Evolutionary conservation across 345 rosid species (phyloP), one percentile per base, ranked within the genome.

Genomic region (Gossypium australe): DNA sequence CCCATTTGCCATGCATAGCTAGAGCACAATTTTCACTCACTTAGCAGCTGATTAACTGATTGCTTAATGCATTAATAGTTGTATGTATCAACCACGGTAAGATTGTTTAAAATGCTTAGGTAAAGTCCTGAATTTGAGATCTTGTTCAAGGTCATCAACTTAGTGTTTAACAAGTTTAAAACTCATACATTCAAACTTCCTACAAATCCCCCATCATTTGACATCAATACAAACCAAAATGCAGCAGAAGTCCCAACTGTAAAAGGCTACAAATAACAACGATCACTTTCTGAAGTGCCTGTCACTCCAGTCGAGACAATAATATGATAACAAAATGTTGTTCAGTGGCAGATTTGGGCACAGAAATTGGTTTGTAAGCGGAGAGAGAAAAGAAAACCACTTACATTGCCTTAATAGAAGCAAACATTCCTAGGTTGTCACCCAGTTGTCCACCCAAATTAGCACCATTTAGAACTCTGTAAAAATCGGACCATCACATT

Each of bases 391-490:
- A 75, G 52, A 62, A 75, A 43, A 70, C 62, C 53, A 73, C 94
- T 88, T 87, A 96, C 99, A 96, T 88, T 78, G 84, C 71, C 78
- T 63, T 84, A 78, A 96, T 93, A 44, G 98, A 90, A 82, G 89
- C 48, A 80, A 96, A 93, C 65, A 57, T 64, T 48, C 80, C 82
- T 77, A 96, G 88, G 86, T 59, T 77, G 57, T 90, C 86, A 29
- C 98, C 98, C 71, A 96, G 88, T 85, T 85, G 90, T 79, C 99
- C 99, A 82, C 89, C 87, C 89, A 96, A 86, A 83, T 92, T 93
- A 56, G 98, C 97, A 60, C 89, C 98, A 85, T 85, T 92, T 43
- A 96, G 87, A 80, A 80, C 76, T 84, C 99, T 93, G 80, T 24
- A 10, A 75, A 80, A 81, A 73, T 69, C 67, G 67, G 13, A 44